Percentiles rank a stretch among this genome's conserved stretches.
Evolutionary conservation across 495 filamentous ascomycete species (phyloP).

Genomic region (Penicillium flavigenum): DNA sequence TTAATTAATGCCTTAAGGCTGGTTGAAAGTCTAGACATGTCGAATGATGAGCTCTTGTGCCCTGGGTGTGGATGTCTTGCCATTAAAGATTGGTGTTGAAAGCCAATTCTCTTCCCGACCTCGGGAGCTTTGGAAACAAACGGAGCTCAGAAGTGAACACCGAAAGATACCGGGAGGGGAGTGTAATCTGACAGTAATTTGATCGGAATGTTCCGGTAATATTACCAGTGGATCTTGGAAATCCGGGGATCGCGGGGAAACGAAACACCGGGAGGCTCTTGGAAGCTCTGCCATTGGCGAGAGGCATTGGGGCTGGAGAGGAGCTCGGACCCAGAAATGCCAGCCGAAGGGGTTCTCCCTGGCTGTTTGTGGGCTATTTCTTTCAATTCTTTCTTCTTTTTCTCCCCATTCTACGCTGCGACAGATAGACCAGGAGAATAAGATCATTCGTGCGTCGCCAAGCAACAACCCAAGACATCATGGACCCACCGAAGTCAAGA

Average conservation of each 20-base stretch:
- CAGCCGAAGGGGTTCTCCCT: slow-evolving; percentile 8
- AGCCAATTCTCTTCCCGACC: background rate
- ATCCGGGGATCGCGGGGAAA: slow-evolving; percentile 12
- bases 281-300: background rate
- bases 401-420: background rate
- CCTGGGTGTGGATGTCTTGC: background rate
- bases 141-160: slow-evolving; percentile 15
- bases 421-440: slow-evolving; percentile 3
- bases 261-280: background rate
- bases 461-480: slow-evolving; percentile 6
- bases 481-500: slow-evolving; percentile 21
- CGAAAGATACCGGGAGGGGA: slow-evolving; percentile 7
- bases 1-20: slow-evolving; percentile 72
- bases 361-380: background rate
- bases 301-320: background rate
- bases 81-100: slow-evolving; percentile 6
- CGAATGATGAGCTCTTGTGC: background rate
- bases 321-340: slow-evolving; percentile 18
- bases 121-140: background rate
- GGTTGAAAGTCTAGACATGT: slow-evolving; percentile 68
- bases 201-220: background rate
- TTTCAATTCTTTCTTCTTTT: background rate
- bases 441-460: slow-evolving; percentile 5
- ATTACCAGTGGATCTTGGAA: background rate
- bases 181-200: background rate